phyloP scores from a whole-genome alignment of 805 yeast genomes.

The Candida caryicola region DNA sequence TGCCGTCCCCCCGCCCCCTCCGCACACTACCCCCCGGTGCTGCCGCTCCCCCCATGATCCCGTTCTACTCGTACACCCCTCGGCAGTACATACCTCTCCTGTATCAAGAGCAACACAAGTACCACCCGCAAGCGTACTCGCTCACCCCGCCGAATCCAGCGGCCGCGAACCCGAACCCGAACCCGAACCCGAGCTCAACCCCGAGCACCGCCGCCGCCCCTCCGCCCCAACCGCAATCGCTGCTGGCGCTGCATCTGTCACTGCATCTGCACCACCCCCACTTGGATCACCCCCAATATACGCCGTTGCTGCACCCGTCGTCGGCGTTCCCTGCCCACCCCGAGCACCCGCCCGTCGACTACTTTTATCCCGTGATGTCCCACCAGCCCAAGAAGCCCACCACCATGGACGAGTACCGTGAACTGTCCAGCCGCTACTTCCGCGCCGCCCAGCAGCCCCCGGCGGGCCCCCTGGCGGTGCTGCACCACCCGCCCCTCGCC shows the following conservation, averaged over 20 bases:
- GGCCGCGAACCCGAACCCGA: not conserved
- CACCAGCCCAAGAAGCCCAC: slow-evolving; percentile 4
- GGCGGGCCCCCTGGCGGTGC: slow-evolving; percentile 8
- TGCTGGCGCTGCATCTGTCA: not conserved
- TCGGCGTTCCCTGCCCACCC: slow-evolving; percentile 1
- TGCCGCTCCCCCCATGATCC: not conserved
- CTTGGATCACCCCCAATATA: not conserved
- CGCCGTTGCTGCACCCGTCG: slow-evolving; percentile 1
- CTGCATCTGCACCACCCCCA: slow-evolving; percentile 1
- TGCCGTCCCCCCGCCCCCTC: not conserved
- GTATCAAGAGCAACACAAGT: not conserved
- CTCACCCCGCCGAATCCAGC: not conserved
- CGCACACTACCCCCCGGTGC: not conserved
- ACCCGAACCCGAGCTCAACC: not conserved
- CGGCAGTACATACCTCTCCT: not conserved
- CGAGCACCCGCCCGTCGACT: slow-evolving; percentile 1
- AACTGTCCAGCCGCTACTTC: not conserved
- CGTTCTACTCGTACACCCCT: not conserved
- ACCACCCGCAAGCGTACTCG: not conserved
- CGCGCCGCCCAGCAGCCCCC: not conserved
- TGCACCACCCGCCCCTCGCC: slow-evolving; percentile 6
- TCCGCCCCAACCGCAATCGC: slow-evolving; percentile 1
- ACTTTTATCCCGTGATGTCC: slow-evolving; percentile 2
- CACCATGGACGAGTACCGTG: slow-evolving; percentile 3
- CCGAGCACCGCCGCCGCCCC: slow-evolving; percentile 1